A percentile compares a stretch with the other conserved stretches of the same genome.
Conservation (phyloP, 2,329 filamentous ascomycete genomes). For the Bipolaris victoriae region DNA sequence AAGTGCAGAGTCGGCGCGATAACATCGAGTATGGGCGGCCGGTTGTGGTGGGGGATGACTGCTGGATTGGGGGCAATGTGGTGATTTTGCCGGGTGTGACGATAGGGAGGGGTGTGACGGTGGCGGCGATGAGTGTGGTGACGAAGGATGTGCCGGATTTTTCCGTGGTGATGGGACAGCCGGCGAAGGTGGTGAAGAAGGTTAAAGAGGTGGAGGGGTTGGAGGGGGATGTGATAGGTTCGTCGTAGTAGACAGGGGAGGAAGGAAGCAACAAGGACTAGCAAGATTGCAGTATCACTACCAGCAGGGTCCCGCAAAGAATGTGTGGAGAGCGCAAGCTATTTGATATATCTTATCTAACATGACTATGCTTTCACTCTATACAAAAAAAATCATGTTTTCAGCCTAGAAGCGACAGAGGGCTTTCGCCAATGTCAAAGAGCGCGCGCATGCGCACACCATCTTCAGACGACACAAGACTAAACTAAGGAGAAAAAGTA, state of each 20-base stretch:
- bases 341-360: neutral
- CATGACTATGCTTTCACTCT: neutral
- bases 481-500: constrained; percentile 4
- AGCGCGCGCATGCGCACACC: neutral
- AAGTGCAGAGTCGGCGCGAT: constrained; percentile 55
- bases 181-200: constrained; percentile 62
- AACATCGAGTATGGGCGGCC: constrained; percentile 58
- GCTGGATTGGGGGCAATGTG: constrained; percentile 57
- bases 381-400: neutral
- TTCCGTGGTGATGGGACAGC: constrained; percentile 69
- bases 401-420: neutral
- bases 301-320: neutral
- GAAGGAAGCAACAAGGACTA: neutral
- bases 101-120: constrained; percentile 73
- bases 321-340: neutral
- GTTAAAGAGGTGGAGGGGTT: constrained; percentile 25
- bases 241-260: neutral
- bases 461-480: constrained; percentile 1
- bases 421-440: neutral
- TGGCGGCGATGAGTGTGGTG: constrained; percentile 84
- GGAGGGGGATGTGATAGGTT: constrained; percentile 11
- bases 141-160: constrained; percentile 75
- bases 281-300: neutral
- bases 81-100: constrained; percentile 75
- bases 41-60: constrained; percentile 54